Evolutionary conservation across 352 stramenopile genomes (phyloP).

Genomic region (Globisporangium orthogonon): DNA sequence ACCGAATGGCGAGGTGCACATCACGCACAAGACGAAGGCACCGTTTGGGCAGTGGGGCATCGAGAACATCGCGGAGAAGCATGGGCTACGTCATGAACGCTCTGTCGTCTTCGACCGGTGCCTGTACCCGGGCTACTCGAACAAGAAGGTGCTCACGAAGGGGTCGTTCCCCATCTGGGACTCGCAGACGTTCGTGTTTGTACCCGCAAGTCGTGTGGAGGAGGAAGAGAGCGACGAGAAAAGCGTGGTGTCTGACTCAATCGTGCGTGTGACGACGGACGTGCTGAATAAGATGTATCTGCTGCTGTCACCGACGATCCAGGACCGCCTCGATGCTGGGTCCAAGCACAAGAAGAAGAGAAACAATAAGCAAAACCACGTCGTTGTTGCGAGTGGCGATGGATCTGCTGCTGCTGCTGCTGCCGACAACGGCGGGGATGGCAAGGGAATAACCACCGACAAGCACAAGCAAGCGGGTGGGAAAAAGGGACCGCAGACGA

Average conservation of each 20-base stretch:
- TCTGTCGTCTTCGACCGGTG: conserved; percentile 92
- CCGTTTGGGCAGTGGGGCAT: conserved; percentile 88
- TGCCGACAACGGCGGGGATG: not conserved
- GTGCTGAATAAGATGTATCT: conserved; percentile 63
- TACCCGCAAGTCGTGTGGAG: conserved; percentile 20
- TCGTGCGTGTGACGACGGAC: conserved; percentile 47
- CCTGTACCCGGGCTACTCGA: conserved; percentile 90
- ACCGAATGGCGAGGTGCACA: conserved; percentile 83
- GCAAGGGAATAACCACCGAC: not conserved
- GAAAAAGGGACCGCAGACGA: conserved; percentile 18
- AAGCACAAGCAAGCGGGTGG: conserved; percentile 7
- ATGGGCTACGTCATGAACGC: conserved; percentile 46
- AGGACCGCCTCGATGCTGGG: conserved; percentile 44
- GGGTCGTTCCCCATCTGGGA: conserved; percentile 96
- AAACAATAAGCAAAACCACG: conserved; percentile 18
- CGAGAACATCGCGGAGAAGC: conserved; percentile 43
- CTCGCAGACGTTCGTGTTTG: conserved; percentile 93
- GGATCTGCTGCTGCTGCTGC: not conserved
- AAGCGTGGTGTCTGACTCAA: not conserved
- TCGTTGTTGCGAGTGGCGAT: not conserved
- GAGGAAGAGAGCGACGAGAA: conserved; percentile 7
- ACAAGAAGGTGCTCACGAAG: conserved; percentile 94
- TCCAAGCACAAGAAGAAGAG: conserved; percentile 38
- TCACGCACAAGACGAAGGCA: conserved; percentile 96
- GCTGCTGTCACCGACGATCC: conserved; percentile 51